Conservation (phyloP, 2,329 filamentous ascomycete genomes). For the Blastomyces parvus region DNA sequence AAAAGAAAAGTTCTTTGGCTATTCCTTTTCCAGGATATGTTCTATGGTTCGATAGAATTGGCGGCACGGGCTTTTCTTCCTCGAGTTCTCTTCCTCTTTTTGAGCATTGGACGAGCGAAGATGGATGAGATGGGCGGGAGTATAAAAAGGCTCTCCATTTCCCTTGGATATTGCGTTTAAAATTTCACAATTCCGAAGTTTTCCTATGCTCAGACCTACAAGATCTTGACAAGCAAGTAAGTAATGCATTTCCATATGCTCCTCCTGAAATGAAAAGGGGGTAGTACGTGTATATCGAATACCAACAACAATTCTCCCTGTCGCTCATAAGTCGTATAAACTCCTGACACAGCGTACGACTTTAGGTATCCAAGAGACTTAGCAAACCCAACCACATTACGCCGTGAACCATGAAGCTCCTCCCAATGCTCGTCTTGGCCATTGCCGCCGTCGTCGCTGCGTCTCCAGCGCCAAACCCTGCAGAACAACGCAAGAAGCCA, state of each 20-base stretch:
- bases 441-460: not conserved
- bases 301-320: not conserved
- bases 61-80: not conserved
- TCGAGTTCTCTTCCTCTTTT: not conserved
- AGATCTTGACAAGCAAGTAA: not conserved
- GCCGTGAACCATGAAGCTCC: not conserved
- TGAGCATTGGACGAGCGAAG: not conserved
- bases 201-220: not conserved
- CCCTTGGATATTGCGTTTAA: not conserved
- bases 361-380: not conserved
- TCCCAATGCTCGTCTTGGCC: not conserved
- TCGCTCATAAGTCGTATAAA: not conserved
- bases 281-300: not conserved
- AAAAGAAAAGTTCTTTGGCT: not conserved
- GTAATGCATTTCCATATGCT: not conserved
- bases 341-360: not conserved
- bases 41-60: not conserved
- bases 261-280: not conserved
- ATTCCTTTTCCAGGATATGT: not conserved
- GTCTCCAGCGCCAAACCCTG: not conserved
- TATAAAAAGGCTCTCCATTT: not conserved
- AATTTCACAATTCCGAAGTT: not conserved
- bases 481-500: not conserved
- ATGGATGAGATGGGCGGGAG: not conserved
- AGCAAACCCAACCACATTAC: not conserved